Evolutionary conservation across 2,329 filamentous ascomycete genomes (phyloP).

Genomic region (Rhinocladiella similis): DNA sequence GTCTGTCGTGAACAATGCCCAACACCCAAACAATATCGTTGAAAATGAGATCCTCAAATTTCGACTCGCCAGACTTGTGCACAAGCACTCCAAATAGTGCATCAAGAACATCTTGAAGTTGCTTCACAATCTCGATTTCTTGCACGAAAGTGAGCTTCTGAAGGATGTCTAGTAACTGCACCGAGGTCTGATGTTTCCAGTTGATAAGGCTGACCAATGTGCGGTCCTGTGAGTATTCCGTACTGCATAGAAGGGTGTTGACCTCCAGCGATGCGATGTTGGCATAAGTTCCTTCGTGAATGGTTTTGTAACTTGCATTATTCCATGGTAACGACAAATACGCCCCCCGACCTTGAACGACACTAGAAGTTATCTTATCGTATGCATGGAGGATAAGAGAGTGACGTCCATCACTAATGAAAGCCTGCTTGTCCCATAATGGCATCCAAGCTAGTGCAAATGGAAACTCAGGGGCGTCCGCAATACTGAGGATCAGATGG

Average conservation of each 20-base stretch:
- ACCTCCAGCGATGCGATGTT: slow-evolving; percentile 77
- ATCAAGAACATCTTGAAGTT: slow-evolving; percentile 85
- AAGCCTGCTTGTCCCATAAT: slow-evolving; percentile 88
- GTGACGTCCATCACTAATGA: slow-evolving; percentile 82
- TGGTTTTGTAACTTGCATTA: slow-evolving; percentile 47
- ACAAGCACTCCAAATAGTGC: slow-evolving; percentile 88
- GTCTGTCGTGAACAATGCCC: slow-evolving; percentile 88
- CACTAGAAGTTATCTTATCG: slow-evolving; percentile 81
- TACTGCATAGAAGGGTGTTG: slow-evolving; percentile 89
- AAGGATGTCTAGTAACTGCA: slow-evolving; percentile 71
- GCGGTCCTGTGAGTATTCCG: slow-evolving; percentile 89
- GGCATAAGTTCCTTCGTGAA: slow-evolving; percentile 69
- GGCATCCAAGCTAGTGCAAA: slow-evolving; percentile 93
- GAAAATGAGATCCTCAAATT: slow-evolving; percentile 91
- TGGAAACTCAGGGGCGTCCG: slow-evolving; percentile 81
- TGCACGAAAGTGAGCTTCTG: slow-evolving; percentile 88
- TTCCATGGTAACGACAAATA: slow-evolving; percentile 85
- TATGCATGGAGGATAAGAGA: slow-evolving; percentile 82
- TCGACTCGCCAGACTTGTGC: slow-evolving; percentile 85
- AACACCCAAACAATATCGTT: slow-evolving; percentile 85
- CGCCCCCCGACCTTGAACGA: slow-evolving; percentile 72
- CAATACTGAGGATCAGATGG: slow-evolving; percentile 86
- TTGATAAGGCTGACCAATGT: slow-evolving; percentile 78
- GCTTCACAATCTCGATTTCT: slow-evolving; percentile 96
- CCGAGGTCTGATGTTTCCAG: slow-evolving; percentile 76